Percentiles rank a stretch among this genome's conserved stretches.
Conservation (phyloP, 2,329 filamentous ascomycete genomes). For the Nannizzia gypsea region DNA sequence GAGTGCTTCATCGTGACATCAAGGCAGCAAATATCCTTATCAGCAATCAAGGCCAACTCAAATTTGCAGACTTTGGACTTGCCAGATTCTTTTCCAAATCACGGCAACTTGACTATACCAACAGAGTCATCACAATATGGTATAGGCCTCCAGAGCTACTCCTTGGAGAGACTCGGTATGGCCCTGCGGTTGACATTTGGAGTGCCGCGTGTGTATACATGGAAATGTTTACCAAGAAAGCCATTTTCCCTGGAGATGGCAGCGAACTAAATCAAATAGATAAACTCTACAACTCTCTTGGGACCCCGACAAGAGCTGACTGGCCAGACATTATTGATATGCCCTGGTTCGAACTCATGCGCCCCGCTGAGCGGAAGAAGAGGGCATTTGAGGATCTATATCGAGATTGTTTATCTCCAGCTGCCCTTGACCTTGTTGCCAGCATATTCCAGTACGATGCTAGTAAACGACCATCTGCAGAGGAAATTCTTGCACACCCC, state of each 20-base stretch:
- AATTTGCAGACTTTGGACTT: constrained; percentile 90
- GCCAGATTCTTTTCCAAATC: constrained; percentile 93
- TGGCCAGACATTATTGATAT: constrained; percentile 90
- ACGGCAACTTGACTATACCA: constrained; percentile 87
- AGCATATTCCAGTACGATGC: constrained; percentile 89
- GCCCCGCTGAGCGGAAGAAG: constrained; percentile 60
- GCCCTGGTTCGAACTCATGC: constrained; percentile 90
- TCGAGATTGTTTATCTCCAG: constrained; percentile 60
- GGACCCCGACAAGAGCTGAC: constrained; percentile 69
- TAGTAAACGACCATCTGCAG: constrained; percentile 65
- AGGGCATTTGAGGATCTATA: constrained; percentile 77
- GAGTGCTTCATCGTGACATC: constrained; percentile 94
- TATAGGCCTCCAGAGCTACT: constrained; percentile 86
- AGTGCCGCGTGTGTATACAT: constrained; percentile 93
- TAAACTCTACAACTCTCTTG: constrained; percentile 87
- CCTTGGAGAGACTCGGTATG: constrained; percentile 80
- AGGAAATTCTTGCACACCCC: constrained; percentile 69
- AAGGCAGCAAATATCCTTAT: constrained; percentile 97
- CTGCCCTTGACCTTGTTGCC: constrained; percentile 69
- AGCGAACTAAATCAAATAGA: constrained; percentile 93
- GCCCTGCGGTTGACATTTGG: constrained; percentile 87
- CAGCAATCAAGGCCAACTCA: constrained; percentile 75
- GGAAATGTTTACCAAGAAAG: constrained; percentile 86
- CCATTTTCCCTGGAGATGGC: constrained; percentile 90
- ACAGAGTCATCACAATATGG: constrained; percentile 98